phyloP scores from a whole-genome alignment of 2,329 filamentous ascomycete species.

The Elsinoe perseae region DNA sequence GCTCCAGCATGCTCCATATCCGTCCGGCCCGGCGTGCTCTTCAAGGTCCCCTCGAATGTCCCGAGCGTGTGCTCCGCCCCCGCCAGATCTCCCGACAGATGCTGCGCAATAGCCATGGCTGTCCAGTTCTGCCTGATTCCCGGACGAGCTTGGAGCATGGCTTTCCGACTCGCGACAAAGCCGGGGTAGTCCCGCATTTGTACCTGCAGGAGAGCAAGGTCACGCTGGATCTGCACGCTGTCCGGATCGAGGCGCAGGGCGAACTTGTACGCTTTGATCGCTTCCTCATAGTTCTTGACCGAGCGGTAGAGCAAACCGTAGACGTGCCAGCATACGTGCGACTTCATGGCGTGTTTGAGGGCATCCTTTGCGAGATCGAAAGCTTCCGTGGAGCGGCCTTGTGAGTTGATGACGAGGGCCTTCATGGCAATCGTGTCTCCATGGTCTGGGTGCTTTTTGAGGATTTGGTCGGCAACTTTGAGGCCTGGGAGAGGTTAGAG shows the following conservation, averaged over 20 bases:
- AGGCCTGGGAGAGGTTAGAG: conserved; percentile 53
- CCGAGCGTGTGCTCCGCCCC: conserved; percentile 87
- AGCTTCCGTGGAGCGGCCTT: conserved; percentile 87
- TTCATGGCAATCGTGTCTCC: conserved; percentile 99
- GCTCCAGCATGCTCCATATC: conserved; percentile 94
- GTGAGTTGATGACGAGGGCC: conserved; percentile 87
- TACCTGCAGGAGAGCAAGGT: conserved; percentile 84
- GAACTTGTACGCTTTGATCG: conserved; percentile 98
- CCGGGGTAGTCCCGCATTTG: conserved; percentile 95
- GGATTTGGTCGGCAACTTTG: conserved; percentile 92
- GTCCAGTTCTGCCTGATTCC: conserved; percentile 91
- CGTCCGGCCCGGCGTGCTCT: conserved; percentile 63
- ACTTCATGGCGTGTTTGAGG: conserved; percentile 94
- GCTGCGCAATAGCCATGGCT: conserved; percentile 86
- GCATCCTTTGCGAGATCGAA: conserved; percentile 89
- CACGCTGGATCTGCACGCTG: conserved; percentile 85
- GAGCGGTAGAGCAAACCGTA: conserved; percentile 90
- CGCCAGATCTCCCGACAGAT: conserved; percentile 73
- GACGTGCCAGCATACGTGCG: conserved; percentile 98
- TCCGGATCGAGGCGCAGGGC: conserved; percentile 90
- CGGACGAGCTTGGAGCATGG: conserved; percentile 80
- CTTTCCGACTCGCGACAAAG: conserved; percentile 79
- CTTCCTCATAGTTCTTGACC: conserved; percentile 96
- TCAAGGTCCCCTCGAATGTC: conserved; percentile 89
- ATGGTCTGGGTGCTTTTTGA: conserved; percentile 90